These are phyloP conservation scores for Fusarium piperis DNA, from an alignment of 2,329 filamentous ascomycete genomes.

Conservation along the genomic window DNA sequence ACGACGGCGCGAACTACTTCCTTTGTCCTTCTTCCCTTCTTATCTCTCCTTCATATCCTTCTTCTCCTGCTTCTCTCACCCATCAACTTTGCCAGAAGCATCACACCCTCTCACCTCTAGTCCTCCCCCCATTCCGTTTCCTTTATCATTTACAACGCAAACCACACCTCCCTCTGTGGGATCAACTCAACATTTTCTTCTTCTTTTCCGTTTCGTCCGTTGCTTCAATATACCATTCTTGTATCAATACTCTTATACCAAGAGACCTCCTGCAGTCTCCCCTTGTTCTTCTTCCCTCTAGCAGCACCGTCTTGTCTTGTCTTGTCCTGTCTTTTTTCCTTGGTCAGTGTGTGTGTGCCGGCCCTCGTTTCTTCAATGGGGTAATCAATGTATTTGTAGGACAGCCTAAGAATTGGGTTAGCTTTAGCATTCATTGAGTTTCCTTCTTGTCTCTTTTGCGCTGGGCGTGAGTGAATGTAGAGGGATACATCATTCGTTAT, in stretches of 20 bases:
- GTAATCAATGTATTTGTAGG: constrained; percentile 31
- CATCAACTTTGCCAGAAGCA: background rate
- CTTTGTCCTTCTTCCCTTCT: background rate
- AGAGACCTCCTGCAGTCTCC: constrained; percentile 14
- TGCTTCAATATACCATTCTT: constrained; percentile 36
- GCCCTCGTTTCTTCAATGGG: constrained; percentile 8
- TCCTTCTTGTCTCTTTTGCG: background rate
- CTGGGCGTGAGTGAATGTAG: background rate
- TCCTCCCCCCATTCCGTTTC: background rate
- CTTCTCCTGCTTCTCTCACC: background rate
- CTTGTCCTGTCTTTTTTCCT: background rate
- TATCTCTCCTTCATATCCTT: background rate
- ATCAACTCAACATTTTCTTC: background rate
- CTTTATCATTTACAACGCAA: constrained; percentile 5
- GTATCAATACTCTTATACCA: constrained; percentile 34
- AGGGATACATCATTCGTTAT: background rate
- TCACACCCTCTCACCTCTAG: background rate
- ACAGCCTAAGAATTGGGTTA: background rate
- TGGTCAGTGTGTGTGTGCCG: background rate
- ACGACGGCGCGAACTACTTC: constrained; percentile 1
- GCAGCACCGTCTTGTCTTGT: background rate
- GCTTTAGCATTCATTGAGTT: constrained; percentile 9
- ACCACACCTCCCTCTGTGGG: background rate
- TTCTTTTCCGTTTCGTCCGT: background rate
- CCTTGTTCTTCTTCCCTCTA: constrained; percentile 4